A percentile compares a stretch with the other conserved stretches of the same genome.
phyloP scores from a whole-genome alignment of 108 stramenopile species.

The Fragilaria crotonensis region DNA sequence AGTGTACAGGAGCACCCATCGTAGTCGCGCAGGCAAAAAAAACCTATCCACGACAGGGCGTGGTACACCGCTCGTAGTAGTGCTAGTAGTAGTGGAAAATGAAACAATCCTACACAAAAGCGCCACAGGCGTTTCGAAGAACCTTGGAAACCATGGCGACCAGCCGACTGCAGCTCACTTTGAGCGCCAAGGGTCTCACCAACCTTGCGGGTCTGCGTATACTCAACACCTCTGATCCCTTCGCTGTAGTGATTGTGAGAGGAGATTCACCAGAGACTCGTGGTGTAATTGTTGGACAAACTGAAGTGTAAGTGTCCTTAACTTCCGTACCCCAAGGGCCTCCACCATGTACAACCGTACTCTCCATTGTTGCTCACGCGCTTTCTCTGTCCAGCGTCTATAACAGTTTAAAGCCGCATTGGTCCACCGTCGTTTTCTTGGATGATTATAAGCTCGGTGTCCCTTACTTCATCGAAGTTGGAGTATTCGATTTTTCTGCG shows the following conservation, averaged over 20 bases:
- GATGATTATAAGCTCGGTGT: constrained; percentile 56
- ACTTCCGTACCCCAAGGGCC: neutral
- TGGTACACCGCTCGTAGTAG: no score
- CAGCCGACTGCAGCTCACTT: constrained; percentile 33
- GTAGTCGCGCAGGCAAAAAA: no score
- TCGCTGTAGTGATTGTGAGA: constrained; percentile 63
- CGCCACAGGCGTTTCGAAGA: no score
- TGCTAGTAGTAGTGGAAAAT: no score
- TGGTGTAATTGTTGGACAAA: constrained; percentile 42
- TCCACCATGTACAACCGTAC: no score
- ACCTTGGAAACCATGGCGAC: no score
- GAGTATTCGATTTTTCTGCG: constrained; percentile 53
- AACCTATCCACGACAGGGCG: no score
- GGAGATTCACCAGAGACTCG: constrained; percentile 32
- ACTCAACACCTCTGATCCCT: constrained; percentile 57
- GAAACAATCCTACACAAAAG: no score
- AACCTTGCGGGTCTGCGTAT: constrained; percentile 23
- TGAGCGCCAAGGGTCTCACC: constrained; percentile 35
- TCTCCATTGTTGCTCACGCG: no score
- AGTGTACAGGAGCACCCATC: no score
- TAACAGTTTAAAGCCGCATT: constrained; percentile 39
- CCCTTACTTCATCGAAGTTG: constrained; percentile 46
- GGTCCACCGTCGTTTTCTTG: constrained; percentile 37
- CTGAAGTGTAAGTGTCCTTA: constrained; percentile 41
- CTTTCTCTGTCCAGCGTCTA: constrained; percentile 28